Percentiles rank a stretch among this genome's conserved stretches.
Evolutionary conservation across 306 rosid species (phyloP).

Genomic region (Cyamopsis tetragonoloba): DNA sequence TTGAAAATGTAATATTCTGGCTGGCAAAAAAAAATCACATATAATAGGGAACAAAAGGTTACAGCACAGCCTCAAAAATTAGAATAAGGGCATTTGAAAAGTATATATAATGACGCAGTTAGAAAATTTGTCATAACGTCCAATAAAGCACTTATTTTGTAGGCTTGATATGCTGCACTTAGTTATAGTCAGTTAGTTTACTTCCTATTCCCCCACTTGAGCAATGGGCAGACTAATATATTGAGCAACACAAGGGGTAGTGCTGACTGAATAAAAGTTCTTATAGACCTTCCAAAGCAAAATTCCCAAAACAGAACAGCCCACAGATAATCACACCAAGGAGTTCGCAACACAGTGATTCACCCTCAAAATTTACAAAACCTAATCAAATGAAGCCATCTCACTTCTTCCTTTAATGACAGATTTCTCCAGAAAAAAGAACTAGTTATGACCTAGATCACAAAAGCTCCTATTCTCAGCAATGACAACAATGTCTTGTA

Average conservation of each 20-base stretch:
- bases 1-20: conserved; percentile 62
- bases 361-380: conserved; percentile 3
- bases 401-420: background rate
- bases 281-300: background rate
- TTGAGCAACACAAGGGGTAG: too few relatives aligned
- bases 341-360: background rate
- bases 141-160: background rate
- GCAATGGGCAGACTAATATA: too few relatives aligned
- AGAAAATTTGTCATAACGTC: background rate
- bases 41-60: conserved; percentile 25
- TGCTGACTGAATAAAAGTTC: background rate
- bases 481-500: background rate
- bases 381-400: background rate
- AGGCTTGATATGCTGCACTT: background rate
- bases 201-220: too few relatives aligned
- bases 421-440: conserved; percentile 9
- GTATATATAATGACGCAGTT: background rate
- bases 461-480: background rate
- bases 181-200: background rate
- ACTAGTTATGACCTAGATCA: background rate
- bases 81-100: conserved; percentile 9
- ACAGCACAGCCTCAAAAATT: conserved; percentile 7
- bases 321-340: background rate
- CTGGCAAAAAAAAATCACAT: conserved; percentile 42
- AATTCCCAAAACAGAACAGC: background rate